A percentile compares a stretch with the other conserved stretches of the same genome.
These are phyloP conservation scores for Eucalyptus pauciflora DNA, from an alignment of 345 rosid genomes.

Conservation along the genomic window DNA sequence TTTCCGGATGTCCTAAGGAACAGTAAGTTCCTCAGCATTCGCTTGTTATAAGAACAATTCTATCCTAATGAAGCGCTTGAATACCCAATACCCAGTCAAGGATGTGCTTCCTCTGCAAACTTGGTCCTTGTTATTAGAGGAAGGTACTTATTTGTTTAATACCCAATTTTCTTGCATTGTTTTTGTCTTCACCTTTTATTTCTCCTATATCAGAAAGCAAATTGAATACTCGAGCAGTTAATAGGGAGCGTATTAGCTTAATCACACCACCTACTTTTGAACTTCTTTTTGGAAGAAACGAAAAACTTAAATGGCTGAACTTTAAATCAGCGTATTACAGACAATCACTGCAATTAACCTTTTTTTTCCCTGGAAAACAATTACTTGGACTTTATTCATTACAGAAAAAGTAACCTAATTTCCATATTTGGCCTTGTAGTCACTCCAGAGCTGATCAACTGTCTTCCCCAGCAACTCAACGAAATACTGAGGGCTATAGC, in stretches of 20 bases:
- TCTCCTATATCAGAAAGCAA: background rate
- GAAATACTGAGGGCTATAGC: background rate
- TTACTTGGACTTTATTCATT: background rate
- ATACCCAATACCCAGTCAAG: background rate
- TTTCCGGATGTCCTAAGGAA: background rate
- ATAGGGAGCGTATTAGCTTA: background rate
- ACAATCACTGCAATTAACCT: background rate
- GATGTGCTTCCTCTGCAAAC: background rate
- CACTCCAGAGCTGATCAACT: constrained; percentile 21
- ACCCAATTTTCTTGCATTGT: background rate
- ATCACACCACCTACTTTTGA: background rate
- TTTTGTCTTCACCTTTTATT: background rate
- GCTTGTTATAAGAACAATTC: background rate
- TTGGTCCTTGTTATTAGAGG: background rate
- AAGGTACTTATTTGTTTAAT: background rate
- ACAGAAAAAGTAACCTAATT: background rate
- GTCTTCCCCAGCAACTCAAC: constrained; percentile 10
- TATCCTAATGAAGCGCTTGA: background rate
- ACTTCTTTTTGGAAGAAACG: background rate
- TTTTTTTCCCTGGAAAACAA: background rate
- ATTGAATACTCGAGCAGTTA: background rate
- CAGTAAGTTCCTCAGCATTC: background rate
- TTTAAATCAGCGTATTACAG: background rate
- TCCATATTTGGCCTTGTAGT: constrained; percentile 4
- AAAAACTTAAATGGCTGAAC: background rate